A percentile compares a stretch with the other conserved stretches of the same genome.
Evolutionary conservation across 2,329 filamentous ascomycete species (phyloP).

Genomic region (Hypoxylon sp.): DNA sequence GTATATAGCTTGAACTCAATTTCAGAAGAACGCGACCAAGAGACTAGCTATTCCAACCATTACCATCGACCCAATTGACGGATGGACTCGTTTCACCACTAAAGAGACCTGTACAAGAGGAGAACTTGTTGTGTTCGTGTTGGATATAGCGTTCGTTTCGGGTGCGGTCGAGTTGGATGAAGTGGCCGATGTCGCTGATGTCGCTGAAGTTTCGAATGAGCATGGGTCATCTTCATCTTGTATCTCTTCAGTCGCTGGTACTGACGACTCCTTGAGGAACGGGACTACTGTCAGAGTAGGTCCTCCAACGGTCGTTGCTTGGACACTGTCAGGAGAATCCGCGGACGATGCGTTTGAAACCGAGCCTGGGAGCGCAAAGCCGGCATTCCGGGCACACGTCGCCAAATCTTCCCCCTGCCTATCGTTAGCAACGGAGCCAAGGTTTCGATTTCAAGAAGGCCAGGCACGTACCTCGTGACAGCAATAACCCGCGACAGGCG

Average conservation of each 20-base stretch:
- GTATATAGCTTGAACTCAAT: constrained; percentile 5
- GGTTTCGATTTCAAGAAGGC: constrained; percentile 1
- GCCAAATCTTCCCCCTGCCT: constrained; percentile 55
- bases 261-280: constrained; percentile 38
- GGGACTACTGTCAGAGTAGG: constrained; percentile 46
- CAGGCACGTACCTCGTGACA: constrained; percentile 55
- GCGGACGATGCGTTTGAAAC: constrained; percentile 29
- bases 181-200: background rate
- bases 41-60: constrained; percentile 35
- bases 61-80: constrained; percentile 18
- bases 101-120: constrained; percentile 46
- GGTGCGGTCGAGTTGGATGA: constrained; percentile 29
- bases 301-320: constrained; percentile 22
- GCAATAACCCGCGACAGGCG: constrained; percentile 58
- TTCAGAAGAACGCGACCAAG: constrained; percentile 38
- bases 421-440: constrained; percentile 31
- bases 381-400: constrained; percentile 55
- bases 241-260: constrained; percentile 23
- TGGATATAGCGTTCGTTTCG: constrained; percentile 36
- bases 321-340: constrained; percentile 11
- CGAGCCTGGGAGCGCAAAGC: constrained; percentile 52
- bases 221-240: constrained; percentile 21
- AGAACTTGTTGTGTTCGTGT: constrained; percentile 39
- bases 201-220: constrained; percentile 6
- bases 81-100: constrained; percentile 25